phyloP scores from a whole-genome alignment of 306 rosid genomes.

The Carpinus fangiana region DNA sequence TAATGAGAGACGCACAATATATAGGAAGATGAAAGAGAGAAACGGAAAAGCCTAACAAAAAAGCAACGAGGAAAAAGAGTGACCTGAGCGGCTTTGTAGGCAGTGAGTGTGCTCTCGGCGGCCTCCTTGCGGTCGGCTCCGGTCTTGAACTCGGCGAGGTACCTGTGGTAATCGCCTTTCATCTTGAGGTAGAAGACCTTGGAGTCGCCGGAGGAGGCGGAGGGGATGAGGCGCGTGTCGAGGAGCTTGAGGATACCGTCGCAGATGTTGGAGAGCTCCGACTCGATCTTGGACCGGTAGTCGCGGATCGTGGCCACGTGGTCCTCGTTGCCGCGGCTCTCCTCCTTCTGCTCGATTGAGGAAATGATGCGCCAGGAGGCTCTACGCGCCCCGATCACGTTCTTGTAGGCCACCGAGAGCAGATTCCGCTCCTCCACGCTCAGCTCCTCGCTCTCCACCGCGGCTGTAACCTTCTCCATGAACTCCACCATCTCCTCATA shows the following conservation, averaged over 20 bases:
- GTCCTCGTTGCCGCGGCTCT: constrained; percentile 99
- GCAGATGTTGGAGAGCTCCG: constrained; percentile 87
- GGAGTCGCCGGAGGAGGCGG: constrained; percentile 86
- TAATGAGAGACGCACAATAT: not conserved
- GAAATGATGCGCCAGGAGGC: constrained; percentile 98
- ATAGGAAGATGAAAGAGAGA: not conserved
- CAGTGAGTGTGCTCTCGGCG: constrained; percentile 95
- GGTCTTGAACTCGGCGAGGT: constrained; percentile 96
- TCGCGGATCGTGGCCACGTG: constrained; percentile 83
- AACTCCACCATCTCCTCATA: constrained; percentile 99
- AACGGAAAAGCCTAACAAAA: not conserved
- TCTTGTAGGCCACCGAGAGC: constrained; percentile 93
- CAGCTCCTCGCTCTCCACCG: constrained; percentile 85
- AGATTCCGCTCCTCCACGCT: constrained; percentile 94
- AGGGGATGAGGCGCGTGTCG: constrained; percentile 89
- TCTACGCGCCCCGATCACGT: constrained; percentile 90
- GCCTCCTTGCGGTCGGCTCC: constrained; percentile 98
- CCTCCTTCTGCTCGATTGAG: constrained; percentile 99
- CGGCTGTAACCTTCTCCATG: constrained; percentile 94
- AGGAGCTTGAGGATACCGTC: constrained; percentile 96
- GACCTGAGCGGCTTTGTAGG: constrained; percentile 98
- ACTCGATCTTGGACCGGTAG: constrained; percentile 96
- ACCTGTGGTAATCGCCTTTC: constrained; percentile 98
- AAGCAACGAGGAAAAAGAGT: not conserved
- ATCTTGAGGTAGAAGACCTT: constrained; percentile 97